Evolutionary conservation across 495 filamentous ascomycete species (phyloP).

Genomic region (Aspergillus avenaceus): DNA sequence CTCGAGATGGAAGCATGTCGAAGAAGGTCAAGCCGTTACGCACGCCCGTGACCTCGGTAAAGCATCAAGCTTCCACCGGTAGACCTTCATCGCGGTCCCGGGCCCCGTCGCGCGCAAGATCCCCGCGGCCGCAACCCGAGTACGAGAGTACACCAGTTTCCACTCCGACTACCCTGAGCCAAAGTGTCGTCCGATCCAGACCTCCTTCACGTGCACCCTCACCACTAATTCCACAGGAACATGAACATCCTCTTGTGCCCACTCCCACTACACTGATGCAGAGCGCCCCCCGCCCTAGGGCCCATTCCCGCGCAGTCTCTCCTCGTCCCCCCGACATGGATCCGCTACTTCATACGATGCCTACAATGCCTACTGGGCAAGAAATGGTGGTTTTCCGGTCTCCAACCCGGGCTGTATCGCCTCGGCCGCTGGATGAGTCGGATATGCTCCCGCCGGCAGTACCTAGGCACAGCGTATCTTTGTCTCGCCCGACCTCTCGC

Average conservation of each 20-base stretch:
- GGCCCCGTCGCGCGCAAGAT: conserved; percentile 26
- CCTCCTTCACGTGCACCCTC: conserved; percentile 8
- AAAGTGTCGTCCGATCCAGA: background rate
- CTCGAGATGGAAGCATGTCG: conserved; percentile 35
- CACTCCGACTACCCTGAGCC: background rate
- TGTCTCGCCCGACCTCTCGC: conserved; percentile 27
- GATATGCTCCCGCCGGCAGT: conserved; percentile 29
- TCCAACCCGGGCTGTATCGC: conserved; percentile 18
- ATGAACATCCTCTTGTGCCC: background rate
- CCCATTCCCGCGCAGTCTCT: conserved; percentile 4
- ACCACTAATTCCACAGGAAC: too few relatives aligned
- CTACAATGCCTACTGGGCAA: background rate
- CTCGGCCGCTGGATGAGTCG: conserved; percentile 22
- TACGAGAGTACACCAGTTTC: background rate
- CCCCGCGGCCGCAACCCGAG: conserved; percentile 17
- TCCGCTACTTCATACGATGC: background rate
- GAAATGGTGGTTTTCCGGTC: background rate
- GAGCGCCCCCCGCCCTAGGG: background rate
- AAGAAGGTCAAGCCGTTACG: conserved; percentile 33
- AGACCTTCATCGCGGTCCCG: conserved; percentile 28
- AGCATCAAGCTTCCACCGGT: conserved; percentile 31
- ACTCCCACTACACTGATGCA: background rate
- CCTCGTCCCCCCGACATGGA: conserved; percentile 6
- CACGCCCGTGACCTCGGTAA: conserved; percentile 36
- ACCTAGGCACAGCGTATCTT: conserved; percentile 22